Percentiles rank a stretch among this genome's conserved stretches.
Conservation (phyloP, 169 alveolate genomes). For the Plasmodium gaboni region DNA sequence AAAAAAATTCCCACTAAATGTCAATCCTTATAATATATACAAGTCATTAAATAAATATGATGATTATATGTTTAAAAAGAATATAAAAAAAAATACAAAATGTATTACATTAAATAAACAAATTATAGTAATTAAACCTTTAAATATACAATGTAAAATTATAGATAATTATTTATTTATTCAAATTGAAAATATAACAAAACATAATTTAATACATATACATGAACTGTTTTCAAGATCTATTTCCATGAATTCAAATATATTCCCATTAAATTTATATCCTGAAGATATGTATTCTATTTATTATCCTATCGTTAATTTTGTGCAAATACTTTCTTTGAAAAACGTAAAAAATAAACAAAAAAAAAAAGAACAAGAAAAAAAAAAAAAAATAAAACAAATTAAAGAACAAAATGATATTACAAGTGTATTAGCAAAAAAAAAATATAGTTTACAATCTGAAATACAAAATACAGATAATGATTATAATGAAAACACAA, state of each 20-base stretch:
- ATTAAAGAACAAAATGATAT: neutral
- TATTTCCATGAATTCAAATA: conserved; percentile 22
- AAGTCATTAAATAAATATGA: conserved; percentile 34
- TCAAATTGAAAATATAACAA: conserved; percentile 44
- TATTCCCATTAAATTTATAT: conserved; percentile 20
- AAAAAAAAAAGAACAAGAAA: neutral
- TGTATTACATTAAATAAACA: conserved; percentile 10
- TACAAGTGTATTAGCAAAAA: too few relatives aligned
- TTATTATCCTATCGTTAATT: conserved; percentile 29
- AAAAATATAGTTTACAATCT: too few relatives aligned
- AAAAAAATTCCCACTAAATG: conserved; percentile 31
- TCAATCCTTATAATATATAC: conserved; percentile 27
- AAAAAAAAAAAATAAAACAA: neutral
- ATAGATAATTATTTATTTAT: conserved; percentile 27
- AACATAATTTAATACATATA: conserved; percentile 16
- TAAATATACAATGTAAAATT: conserved; percentile 36
- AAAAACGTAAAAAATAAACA: conserved; percentile 8
- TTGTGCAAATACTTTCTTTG: conserved; percentile 18
- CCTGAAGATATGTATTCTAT: conserved; percentile 58
- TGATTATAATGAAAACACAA: neutral
- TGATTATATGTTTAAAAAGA: conserved; percentile 24
- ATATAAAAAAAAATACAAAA: conserved; percentile 18
- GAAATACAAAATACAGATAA: neutral
- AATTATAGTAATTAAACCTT: conserved; percentile 34
- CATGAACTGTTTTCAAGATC: conserved; percentile 54